Base-by-base conservation (phyloP, 2,329 filamentous ascomycete genomes). In the Volutella citrinella region DNA sequence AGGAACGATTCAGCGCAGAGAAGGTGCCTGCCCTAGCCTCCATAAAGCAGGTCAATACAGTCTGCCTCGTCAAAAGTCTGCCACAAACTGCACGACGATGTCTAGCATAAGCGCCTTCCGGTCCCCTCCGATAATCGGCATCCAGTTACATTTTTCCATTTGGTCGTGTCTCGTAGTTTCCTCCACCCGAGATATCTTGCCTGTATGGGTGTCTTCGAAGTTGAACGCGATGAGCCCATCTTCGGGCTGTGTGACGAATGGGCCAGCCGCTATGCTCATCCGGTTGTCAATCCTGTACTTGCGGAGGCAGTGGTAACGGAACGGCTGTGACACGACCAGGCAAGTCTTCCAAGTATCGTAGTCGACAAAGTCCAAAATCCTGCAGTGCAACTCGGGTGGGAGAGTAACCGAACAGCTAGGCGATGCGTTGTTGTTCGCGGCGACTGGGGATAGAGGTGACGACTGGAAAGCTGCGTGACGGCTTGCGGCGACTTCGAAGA, bases 291-390 rank as follows among this genome's bases (percentile, higher is more conserved):
- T n/a, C 30, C 44, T 42, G 24, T 38, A 49, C 32, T 39, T 48
- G 11, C 33, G 19, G 3, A 45, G 38, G 25, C 48, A 45, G 23
- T 15, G 16, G 19, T 5, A 27, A 13, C 45, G 45, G 14, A 48
- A 22, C 13, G 16, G 16, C 7, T 14, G 14, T 8, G 48, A 46
- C n/a, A 46, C 44, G 4, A 20, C 14, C 10, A 23, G 20, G 27
- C 46, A 49, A n/a, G 26, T 15, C 23, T 34, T 48, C 46, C 42
- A 51, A 5, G 48, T 48, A 7, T 45, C 36, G 27, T 45, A 41
- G 30, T 51, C 40, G 17, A 46, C 44, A 15, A 38, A 44, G 20
- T 43, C 40, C 7, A 51, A 14, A 23, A 51, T 42, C 6, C 10
- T 27, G 21, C 27, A 27, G 19, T 40, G 45, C 14, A 51, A 21